phyloP scores from a whole-genome alignment of 1,284 basidiomycete genomes.

The Fomitopsis palustris region DNA sequence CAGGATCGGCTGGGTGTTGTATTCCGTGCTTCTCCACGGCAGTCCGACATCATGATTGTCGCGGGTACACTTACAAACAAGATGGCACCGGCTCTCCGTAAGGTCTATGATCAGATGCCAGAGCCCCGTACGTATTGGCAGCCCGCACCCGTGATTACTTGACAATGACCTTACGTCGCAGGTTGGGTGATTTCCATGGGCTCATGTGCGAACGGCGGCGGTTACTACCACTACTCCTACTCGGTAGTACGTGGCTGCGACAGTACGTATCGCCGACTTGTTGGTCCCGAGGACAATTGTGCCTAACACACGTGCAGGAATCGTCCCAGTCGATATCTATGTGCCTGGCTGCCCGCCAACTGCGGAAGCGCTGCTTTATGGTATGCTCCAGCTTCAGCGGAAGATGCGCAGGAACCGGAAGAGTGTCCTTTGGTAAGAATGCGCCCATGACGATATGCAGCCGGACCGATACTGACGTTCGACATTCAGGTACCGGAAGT shows the following conservation, averaged over 20 bases:
- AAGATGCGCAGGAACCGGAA: conserved; percentile 95
- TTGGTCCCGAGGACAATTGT: conserved; percentile 4
- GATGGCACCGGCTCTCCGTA: conserved; percentile 97
- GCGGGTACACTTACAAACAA: conserved; percentile 99
- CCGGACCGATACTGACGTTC: conserved; percentile 6
- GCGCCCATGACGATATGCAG: background rate
- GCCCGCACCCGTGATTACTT: conserved; percentile 5
- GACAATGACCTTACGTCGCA: conserved; percentile 24
- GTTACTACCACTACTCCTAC: conserved; percentile 99
- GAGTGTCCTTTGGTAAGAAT: conserved; percentile 82
- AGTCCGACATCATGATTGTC: conserved; percentile 99
- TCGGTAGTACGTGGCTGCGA: conserved; percentile 99
- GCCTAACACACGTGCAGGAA: conserved; percentile 44
- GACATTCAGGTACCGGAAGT: conserved; percentile 24
- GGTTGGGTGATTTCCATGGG: conserved; percentile 99
- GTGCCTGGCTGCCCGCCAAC: conserved; percentile 94
- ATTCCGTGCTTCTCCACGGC: conserved; percentile 97
- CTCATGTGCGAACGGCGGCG: conserved; percentile 97
- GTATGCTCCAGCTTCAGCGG: conserved; percentile 94
- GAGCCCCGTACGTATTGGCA: conserved; percentile 64
- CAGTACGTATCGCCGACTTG: conserved; percentile 48
- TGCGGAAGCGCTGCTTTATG: conserved; percentile 92
- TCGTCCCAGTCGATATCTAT: conserved; percentile 98
- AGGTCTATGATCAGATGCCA: conserved; percentile 97
- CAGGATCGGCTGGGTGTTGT: conserved; percentile 97